Base-by-base conservation (phyloP, 208 protist species). In the Leishmania lainsoni region DNA sequence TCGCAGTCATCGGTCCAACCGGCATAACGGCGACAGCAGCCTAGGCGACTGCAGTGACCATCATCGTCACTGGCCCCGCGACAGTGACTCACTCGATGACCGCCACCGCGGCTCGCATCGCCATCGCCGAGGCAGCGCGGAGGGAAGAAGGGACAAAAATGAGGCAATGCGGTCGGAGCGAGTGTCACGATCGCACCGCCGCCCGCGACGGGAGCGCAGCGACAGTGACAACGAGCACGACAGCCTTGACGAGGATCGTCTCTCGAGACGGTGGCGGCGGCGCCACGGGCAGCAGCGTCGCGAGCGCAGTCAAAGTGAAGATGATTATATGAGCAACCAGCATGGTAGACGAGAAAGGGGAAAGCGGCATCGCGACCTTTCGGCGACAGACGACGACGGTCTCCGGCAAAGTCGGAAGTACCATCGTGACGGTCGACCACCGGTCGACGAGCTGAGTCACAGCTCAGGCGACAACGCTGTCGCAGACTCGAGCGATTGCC, bases 391-490 rank as follows among this genome's bases (percentile, higher is more conserved):
- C 39, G 74, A 54, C 20, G 73, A 63, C 73, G 52, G 51, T 54
- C 51, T 52, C n/a, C 56, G 61, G 29, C 75, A 49, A 58, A 49
- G 75, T 51, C 81, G 81, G 52, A 80, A 76, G 75, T 72, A 56
- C 45, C 75, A 42, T 29, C 69, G 75, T 16, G 69, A 68, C 54
- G 42, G 69, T 54, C 58, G 22, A 20, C 56, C 32, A 22, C 42
- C 20, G 66, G 42, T 75, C n/a, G 75, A 75, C 32, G 75, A 79
- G 6, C 58, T n/a, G 26, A 32, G 49, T 59, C 49, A 66, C 73
- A 56, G 52, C 35, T 29, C 12, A 12, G 49, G 42, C 26, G 5
- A 14, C 58, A 59, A 20, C 17, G 59, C 65, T 9, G 69, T 52
- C 1, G 39, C 1, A 5, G 14, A 45, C 29, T 0, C 59, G 6